A percentile compares a stretch with the other conserved stretches of the same genome.
Conservation (phyloP, 2,329 filamentous ascomycete species). For the Orbilia javanica region DNA sequence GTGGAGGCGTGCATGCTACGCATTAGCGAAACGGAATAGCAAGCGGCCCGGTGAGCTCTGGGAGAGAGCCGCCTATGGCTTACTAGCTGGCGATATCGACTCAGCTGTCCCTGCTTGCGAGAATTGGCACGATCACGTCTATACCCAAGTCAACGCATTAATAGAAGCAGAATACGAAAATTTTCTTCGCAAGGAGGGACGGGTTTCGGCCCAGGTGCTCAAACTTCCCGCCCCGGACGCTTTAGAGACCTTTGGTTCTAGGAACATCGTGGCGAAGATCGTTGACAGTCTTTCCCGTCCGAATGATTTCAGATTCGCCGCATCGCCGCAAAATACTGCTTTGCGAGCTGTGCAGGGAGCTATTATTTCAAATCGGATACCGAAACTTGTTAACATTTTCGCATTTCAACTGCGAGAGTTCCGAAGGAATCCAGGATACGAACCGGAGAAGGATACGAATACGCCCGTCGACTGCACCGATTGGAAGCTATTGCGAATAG, state of each 20-base stretch:
- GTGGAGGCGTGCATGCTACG: conserved; percentile 83
- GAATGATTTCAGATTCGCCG: conserved; percentile 62
- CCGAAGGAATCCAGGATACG: conserved; percentile 68
- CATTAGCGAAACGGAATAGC: conserved; percentile 71
- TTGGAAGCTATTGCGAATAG: conserved; percentile 71
- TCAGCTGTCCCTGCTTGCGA: conserved; percentile 78
- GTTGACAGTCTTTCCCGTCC: conserved; percentile 65
- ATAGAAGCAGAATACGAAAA: conserved; percentile 82
- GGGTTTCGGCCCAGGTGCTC: conserved; percentile 70
- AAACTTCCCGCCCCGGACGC: conserved; percentile 76
- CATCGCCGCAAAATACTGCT: conserved; percentile 73
- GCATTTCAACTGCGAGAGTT: conserved; percentile 64
- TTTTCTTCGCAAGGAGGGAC: conserved; percentile 73
- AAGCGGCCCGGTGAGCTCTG: conserved; percentile 79
- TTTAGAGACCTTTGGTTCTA: conserved; percentile 68
- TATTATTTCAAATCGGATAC: conserved; percentile 71
- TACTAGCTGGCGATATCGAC: conserved; percentile 85
- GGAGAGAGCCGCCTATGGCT: conserved; percentile 88
- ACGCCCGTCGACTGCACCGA: conserved; percentile 64
- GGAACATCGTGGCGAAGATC: conserved; percentile 67
- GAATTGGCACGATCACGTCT: conserved; percentile 87
- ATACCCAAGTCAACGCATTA: conserved; percentile 87
- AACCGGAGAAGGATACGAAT: conserved; percentile 66
- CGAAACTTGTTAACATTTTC: conserved; percentile 60
- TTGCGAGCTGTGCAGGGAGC: conserved; percentile 82